Percentiles rank a stretch among this genome's conserved stretches.
These are phyloP conservation scores for Rhizopus sp. DNA, from an alignment of 371 early-diverging fungal genomes.

Conservation along the genomic window DNA sequence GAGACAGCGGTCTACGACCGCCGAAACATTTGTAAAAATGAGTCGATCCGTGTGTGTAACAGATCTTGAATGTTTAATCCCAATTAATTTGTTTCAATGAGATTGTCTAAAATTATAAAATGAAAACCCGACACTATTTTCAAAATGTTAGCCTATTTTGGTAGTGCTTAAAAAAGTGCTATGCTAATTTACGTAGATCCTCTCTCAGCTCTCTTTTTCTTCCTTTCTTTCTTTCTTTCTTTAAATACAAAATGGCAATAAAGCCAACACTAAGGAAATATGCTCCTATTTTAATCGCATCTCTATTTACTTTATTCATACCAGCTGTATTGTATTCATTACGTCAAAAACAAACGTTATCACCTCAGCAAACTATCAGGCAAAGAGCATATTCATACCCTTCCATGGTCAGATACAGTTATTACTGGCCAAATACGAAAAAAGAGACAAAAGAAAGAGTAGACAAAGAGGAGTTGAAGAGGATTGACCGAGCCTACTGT, in stretches of 20 bases:
- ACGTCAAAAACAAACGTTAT: neutral
- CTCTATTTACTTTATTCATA: conserved; percentile 21
- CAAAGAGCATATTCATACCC: conserved; percentile 15
- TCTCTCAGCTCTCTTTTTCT: conserved; percentile 11
- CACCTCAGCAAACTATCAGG: neutral
- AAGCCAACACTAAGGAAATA: conserved; percentile 22
- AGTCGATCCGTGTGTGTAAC: too few relatives aligned
- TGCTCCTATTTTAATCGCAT: conserved; percentile 17
- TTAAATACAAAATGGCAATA: conserved; percentile 1
- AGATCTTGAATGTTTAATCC: too few relatives aligned
- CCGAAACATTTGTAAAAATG: neutral
- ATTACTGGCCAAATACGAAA: conserved; percentile 12
- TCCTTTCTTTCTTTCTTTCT: conserved; percentile 7
- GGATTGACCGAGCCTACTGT: conserved; percentile 41
- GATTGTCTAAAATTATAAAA: neutral
- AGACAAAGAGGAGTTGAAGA: conserved; percentile 1
- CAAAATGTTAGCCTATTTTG: too few relatives aligned
- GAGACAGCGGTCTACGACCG: neutral
- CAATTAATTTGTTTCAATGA: neutral
- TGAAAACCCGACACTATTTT: too few relatives aligned
- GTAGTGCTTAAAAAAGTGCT: too few relatives aligned
- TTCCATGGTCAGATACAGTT: conserved; percentile 24
- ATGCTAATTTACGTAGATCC: conserved; percentile 7
- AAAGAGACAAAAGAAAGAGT: neutral
- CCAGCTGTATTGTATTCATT: conserved; percentile 18